A percentile compares a stretch with the other conserved stretches of the same genome.
Conservation (phyloP, 495 filamentous ascomycete species). For the Hamigera avellanea region DNA sequence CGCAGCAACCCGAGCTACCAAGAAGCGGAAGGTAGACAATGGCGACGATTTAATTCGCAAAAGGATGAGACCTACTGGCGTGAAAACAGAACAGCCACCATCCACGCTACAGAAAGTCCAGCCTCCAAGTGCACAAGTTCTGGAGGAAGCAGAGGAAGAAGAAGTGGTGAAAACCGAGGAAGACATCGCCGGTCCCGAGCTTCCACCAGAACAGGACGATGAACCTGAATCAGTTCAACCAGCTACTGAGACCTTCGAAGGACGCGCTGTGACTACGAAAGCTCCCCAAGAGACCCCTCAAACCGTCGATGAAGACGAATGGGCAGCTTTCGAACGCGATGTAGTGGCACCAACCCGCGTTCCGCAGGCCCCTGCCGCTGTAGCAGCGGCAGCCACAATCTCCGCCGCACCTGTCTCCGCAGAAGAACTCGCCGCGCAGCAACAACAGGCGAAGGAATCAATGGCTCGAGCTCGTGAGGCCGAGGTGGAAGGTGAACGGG, state of each 20-base stretch:
- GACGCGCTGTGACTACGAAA: constrained; percentile 7
- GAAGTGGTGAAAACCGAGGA: constrained; percentile 20
- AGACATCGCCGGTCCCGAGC: constrained; percentile 15
- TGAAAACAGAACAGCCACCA: constrained; percentile 14
- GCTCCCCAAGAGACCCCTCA: constrained; percentile 9
- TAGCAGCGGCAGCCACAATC: constrained; percentile 42
- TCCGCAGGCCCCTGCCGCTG: constrained; percentile 19
- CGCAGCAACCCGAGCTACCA: constrained; percentile 32
- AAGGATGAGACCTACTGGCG: constrained; percentile 29
- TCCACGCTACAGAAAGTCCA: constrained; percentile 9
- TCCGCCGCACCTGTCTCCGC: constrained; percentile 56
- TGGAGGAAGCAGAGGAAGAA: constrained; percentile 14
- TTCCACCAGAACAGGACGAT: constrained; percentile 9
- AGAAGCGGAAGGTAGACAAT: constrained; percentile 47
- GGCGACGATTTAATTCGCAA: constrained; percentile 36
- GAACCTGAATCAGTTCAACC: constrained; percentile 7
- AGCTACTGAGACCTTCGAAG: constrained; percentile 5
- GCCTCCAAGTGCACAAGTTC: constrained; percentile 13
- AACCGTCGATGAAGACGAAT: constrained; percentile 67
- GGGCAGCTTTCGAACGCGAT: constrained; percentile 86
- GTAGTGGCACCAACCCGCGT: constrained; percentile 45
- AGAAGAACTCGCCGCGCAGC: constrained; percentile 60
- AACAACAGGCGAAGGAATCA: constrained; percentile 43
- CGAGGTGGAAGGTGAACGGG: constrained; percentile 67
- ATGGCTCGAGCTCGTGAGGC: constrained; percentile 36